phyloP scores from a whole-genome alignment of 345 rosid species.

The Trapa incisa region DNA sequence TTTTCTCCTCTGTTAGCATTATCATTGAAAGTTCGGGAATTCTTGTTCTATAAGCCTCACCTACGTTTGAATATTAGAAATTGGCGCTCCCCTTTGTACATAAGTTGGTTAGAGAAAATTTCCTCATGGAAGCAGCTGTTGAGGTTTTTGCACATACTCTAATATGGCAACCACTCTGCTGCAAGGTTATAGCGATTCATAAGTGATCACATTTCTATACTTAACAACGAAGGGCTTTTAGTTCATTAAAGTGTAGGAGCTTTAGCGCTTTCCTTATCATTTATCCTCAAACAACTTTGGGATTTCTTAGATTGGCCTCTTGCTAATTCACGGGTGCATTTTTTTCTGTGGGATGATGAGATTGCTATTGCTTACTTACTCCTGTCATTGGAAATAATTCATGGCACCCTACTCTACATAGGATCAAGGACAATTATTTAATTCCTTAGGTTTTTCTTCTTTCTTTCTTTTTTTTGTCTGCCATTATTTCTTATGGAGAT shows the following conservation, averaged over 20 bases:
- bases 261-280: background rate
- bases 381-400: too few species aligned
- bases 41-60: background rate
- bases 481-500: background rate
- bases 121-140: background rate
- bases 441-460: background rate
- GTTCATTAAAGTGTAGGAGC: background rate
- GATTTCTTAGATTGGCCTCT: background rate
- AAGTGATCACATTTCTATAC: background rate
- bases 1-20: constrained; percentile 1
- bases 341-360: background rate
- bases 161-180: background rate
- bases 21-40: constrained; percentile 15
- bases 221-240: background rate
- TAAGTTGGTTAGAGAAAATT: constrained; percentile 1
- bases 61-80: constrained; percentile 11
- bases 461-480: background rate
- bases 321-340: background rate
- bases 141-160: background rate
- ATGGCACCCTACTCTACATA: too few species aligned
- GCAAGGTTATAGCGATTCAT: background rate
- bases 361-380: background rate
- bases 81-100: background rate
- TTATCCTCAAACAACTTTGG: background rate
- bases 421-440: background rate